These are phyloP conservation scores for Datura wrightii DNA, from an alignment of 257 asterid species.

Conservation along the genomic window DNA sequence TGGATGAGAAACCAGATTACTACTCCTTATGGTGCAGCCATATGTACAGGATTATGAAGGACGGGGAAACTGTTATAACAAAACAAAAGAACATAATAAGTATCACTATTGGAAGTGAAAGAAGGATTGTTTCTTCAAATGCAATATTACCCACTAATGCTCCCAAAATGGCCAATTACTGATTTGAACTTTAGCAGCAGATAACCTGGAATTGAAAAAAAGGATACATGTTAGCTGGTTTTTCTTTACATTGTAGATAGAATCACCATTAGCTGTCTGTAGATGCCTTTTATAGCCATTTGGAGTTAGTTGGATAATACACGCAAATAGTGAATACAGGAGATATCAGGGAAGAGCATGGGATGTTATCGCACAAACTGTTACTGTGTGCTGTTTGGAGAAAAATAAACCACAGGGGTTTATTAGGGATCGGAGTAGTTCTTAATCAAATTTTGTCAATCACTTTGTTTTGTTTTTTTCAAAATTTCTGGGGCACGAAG, in stretches of 20 bases:
- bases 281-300: not conserved
- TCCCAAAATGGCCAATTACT: not conserved
- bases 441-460: not conserved
- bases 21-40: not conserved
- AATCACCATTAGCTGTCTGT: not conserved
- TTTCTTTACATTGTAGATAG: not conserved
- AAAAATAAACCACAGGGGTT: not conserved
- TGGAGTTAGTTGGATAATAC: not conserved
- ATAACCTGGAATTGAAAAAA: not conserved
- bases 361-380: conserved; percentile 4
- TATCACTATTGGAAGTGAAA: not conserved
- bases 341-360: not conserved
- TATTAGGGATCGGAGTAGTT: not conserved
- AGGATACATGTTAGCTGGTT: not conserved
- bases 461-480: not conserved
- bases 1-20: not conserved
- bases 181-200: not conserved
- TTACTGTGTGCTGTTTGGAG: not conserved
- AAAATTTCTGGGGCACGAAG: not conserved
- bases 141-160: not conserved
- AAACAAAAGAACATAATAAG: not conserved
- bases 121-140: not conserved
- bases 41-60: not conserved
- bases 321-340: not conserved
- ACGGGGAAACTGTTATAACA: not conserved